These are phyloP conservation scores for Monilinia fructicola DNA, from an alignment of 2,329 filamentous ascomycete species.

Conservation along the genomic window DNA sequence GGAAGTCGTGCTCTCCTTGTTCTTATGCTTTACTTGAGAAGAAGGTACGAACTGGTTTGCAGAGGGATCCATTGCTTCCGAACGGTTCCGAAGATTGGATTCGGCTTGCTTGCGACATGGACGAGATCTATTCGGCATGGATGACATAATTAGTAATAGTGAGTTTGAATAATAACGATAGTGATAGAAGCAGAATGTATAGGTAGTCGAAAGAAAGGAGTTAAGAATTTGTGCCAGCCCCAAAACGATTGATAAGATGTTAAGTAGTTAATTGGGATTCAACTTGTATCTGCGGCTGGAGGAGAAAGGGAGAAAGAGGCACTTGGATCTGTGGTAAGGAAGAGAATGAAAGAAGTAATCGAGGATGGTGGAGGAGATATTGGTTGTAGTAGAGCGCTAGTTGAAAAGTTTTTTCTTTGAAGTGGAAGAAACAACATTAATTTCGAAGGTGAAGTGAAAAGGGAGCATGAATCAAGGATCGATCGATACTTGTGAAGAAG, in stretches of 20 bases:
- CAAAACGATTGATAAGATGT: background rate
- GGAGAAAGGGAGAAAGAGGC: background rate
- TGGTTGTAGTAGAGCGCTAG: background rate
- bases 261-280: background rate
- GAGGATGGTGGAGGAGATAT: conserved; percentile 9
- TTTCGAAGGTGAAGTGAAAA: conserved; percentile 14
- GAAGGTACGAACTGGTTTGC: conserved; percentile 3
- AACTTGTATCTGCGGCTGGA: background rate
- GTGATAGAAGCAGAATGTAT: conserved; percentile 2
- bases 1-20: background rate
- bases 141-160: conserved; percentile 19
- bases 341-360: background rate
- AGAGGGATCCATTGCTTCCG: conserved; percentile 12
- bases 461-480: background rate
- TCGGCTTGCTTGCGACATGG: conserved; percentile 2
- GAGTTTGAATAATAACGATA: conserved; percentile 7
- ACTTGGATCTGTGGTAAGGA: background rate
- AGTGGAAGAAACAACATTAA: conserved; percentile 1
- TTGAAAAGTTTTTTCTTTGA: conserved; percentile 10
- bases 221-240: background rate
- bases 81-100: conserved; percentile 12
- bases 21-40: background rate
- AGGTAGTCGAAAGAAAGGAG: background rate
- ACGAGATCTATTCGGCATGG: conserved; percentile 7
- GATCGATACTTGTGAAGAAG: background rate